Evolutionary conservation across 139 green algal genomes (phyloP), one percentile per base, ranked within the genome.

Genomic region (Pycnococcus provasolii): DNA sequence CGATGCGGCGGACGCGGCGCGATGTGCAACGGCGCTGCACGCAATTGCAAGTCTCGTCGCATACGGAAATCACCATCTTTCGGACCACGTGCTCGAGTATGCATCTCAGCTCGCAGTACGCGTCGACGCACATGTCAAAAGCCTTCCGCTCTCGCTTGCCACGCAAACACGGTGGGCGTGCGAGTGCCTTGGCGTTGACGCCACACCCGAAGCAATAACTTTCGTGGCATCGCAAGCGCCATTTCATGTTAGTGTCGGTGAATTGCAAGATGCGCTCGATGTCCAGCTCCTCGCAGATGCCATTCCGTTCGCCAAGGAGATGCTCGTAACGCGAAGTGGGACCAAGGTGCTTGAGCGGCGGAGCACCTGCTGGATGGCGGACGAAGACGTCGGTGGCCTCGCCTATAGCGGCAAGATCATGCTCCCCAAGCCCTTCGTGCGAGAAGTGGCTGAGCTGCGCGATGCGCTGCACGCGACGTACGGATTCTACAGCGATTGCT

Each of bases 361-460:
- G 4, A 52, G 64, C 15, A 74, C 68, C 51, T 74, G 68, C 41
- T 74, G 60, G 60, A 68, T 74, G 60, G 68, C 60, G 13, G 68
- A 74, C 8, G 52, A 53, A 1, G 60, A 52, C 51, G 43, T 74
- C 44, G 68, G 68, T n/a, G 60, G 60, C 1, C 47, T 69, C 0
- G 68, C 68, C 15, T 74, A 74, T 51, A 60, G 41, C 11, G 68
- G 68, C 15, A 74, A 74, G 54, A 69, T 74, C 3, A 74, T 74
- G 68, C 1, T 42, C 55, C 60, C 68, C 1, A 40, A 42, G n/a
- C 52, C 53, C 4, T 63, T 68, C 40, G 59, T 42, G 5, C 68
- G 60, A n/a, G 1, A 40, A 1, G 60, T 74, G 4, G 42, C 40
- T 4, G 39, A 42, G 2, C 26, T 74, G 43, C 53, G 60, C 8